These are phyloP conservation scores for Penicillium egyptiacum DNA, from an alignment of 495 filamentous ascomycete species.

Conservation along the genomic window DNA sequence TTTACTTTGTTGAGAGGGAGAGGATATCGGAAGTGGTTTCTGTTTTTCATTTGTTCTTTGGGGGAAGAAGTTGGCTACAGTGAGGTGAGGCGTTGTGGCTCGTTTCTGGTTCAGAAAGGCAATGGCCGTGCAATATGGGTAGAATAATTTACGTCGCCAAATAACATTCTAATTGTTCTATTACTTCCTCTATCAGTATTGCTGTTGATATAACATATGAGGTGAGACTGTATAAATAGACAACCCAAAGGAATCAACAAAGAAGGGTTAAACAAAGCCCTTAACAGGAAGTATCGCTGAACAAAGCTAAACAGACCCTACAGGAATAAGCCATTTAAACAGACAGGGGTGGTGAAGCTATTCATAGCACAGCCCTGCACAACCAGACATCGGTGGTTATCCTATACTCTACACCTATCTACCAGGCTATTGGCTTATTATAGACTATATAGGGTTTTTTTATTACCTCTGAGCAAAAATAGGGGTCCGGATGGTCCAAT, in stretches of 20 bases:
- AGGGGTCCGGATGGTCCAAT: background rate
- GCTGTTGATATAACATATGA: background rate
- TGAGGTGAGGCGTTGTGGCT: background rate
- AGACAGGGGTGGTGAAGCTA: slow-evolving; percentile 6
- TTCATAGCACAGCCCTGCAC: slow-evolving; percentile 8
- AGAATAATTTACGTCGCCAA: background rate
- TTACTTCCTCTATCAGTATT: background rate
- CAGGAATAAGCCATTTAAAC: slow-evolving; percentile 1
- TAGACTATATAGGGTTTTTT: background rate
- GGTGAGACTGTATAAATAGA: background rate
- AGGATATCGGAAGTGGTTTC: background rate
- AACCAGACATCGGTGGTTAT: slow-evolving; percentile 8
- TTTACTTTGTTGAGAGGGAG: background rate
- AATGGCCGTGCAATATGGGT: background rate
- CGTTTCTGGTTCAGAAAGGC: background rate
- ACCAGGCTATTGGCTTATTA: background rate
- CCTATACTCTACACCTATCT: background rate
- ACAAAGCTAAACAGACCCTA: background rate
- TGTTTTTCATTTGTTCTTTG: background rate
- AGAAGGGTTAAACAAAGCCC: background rate
- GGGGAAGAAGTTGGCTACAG: background rate
- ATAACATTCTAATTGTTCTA: background rate
- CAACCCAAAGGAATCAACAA: background rate
- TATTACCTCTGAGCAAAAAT: background rate
- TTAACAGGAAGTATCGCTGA: background rate